These are phyloP conservation scores for Diaporthe nobilis DNA, from an alignment of 2,329 filamentous ascomycete species.

Conservation along the genomic window DNA sequence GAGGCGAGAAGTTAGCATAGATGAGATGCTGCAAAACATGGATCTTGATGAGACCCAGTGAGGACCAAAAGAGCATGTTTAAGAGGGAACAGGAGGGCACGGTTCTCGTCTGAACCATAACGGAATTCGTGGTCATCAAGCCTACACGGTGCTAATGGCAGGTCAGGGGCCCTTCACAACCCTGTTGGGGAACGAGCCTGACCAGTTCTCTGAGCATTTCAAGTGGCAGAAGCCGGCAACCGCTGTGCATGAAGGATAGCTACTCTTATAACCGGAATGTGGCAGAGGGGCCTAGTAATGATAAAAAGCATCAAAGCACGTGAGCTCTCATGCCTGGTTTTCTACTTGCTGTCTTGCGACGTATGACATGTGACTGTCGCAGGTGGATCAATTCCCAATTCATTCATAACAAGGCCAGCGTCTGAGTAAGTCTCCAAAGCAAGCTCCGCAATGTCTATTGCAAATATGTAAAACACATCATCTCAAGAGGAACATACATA, in stretches of 20 bases:
- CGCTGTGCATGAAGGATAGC: not conserved
- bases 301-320: not conserved
- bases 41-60: not conserved
- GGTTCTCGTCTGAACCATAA: not conserved
- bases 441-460: not conserved
- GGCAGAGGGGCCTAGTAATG: not conserved
- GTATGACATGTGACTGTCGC: not conserved
- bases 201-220: not conserved
- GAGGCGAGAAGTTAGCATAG: not conserved
- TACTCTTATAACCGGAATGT: not conserved
- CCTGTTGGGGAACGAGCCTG: not conserved
- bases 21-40: slow-evolving; percentile 4
- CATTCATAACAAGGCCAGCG: not conserved
- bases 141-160: not conserved
- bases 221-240: not conserved
- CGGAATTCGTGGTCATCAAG: not conserved
- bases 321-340: not conserved
- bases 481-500: not conserved
- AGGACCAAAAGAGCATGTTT: not conserved
- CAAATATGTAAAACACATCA: not conserved
- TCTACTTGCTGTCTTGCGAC: not conserved
- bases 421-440: not conserved
- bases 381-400: not conserved
- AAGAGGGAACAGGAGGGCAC: not conserved
- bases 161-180: not conserved